Conservation (phyloP, 2,329 filamentous ascomycete species). For the Cladosporium sp. region DNA sequence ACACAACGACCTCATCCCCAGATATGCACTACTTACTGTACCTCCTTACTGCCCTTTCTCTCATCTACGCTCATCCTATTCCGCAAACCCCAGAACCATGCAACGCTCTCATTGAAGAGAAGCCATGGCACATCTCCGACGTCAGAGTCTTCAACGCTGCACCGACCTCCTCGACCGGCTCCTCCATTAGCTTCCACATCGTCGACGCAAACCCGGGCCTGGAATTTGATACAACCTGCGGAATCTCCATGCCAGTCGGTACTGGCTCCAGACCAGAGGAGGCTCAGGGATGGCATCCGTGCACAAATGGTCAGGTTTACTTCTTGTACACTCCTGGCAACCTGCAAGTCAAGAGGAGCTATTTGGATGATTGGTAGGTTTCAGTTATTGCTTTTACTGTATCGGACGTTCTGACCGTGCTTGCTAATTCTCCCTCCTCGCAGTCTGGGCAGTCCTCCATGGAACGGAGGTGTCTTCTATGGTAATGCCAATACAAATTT, state of each 20-base stretch:
- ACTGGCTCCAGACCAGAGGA: background rate
- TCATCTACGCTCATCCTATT: background rate
- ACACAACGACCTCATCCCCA: background rate
- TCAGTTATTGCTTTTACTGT: too few species aligned
- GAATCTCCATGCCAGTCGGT: background rate
- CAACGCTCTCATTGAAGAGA: background rate
- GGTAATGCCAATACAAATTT: slow-evolving; percentile 3
- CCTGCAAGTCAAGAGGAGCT: background rate
- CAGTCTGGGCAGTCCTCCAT: background rate
- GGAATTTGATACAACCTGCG: background rate
- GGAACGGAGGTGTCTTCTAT: slow-evolving; percentile 2
- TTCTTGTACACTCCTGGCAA: slow-evolving; percentile 1
- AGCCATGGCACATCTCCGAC: background rate
- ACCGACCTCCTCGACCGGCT: background rate
- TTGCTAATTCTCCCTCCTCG: too few species aligned
- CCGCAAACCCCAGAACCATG: background rate
- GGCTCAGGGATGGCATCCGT: background rate
- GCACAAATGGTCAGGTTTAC: background rate
- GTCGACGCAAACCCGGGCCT: slow-evolving; percentile 5
- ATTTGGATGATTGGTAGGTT: slow-evolving; percentile 3
- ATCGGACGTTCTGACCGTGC: too few species aligned
- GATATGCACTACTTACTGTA: background rate
- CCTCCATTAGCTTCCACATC: background rate
- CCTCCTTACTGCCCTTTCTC: background rate
- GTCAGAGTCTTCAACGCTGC: background rate